Evolutionary conservation across 345 rosid genomes (phyloP), one percentile per base, ranked within the genome.

Genomic region (Linum tenue): DNA sequence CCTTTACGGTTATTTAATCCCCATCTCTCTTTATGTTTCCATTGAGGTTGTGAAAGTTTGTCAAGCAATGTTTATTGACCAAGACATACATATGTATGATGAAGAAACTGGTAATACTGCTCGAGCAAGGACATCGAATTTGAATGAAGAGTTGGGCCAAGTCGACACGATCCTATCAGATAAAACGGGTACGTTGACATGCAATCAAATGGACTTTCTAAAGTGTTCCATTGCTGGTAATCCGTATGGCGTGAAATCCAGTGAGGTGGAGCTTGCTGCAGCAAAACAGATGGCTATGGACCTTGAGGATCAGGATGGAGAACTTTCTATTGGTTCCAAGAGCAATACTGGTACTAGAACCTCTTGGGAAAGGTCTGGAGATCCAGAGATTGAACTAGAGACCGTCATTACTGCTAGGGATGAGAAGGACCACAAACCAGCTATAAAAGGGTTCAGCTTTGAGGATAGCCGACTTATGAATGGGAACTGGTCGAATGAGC

Each of bases 181-280:
- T 65, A 95, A 95, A 81, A 95, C 99, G 0, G 99, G 99, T 65
- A 95, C 99, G 11, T 79, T 95, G 82, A 95, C 99, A 50, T 91
- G 99, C 77, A 95, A 91, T 73, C 99, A 95, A 78, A 95, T 95
- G 99, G 97, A 95, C 76, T 95, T 91, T 80, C 76, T 89, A 62
- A 95, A 89, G 79, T 95, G 99, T 75, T 95, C 99, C 3, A 84
- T 95, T 56, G 90, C 92, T 59, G 99, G 97, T 57, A 80, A 79
- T 72, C 76, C 96, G 62, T 92, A 86, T 61, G 97, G 98, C 15
- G 77, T 72, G 8, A 70, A 83, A 5, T 64, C 88, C 1, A 92
- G 89, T 40, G 96, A 92, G 84, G 96, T 92, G 43, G 98, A 92
- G 65, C 75, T 87, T 35, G 99, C 96, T 59, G 96, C 96, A 35